Percentiles rank a stretch among this genome's conserved stretches.
These are phyloP conservation scores for Dittrichia graveolens DNA, from an alignment of 129 eudicot species.

Conservation along the genomic window DNA sequence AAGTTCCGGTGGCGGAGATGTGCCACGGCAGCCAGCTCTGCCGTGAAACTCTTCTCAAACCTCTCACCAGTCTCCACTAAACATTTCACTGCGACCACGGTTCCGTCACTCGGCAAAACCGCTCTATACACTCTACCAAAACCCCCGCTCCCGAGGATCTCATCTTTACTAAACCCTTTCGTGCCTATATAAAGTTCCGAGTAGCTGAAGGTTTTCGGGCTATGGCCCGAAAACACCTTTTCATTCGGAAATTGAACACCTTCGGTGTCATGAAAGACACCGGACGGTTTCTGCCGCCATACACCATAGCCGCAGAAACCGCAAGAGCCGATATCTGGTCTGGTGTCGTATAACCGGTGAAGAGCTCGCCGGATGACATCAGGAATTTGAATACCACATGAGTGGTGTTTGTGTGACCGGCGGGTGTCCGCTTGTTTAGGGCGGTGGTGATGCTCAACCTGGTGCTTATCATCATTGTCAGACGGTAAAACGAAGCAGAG, in stretches of 20 bases:
- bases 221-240: conserved; percentile 43
- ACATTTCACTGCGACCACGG: conserved; percentile 83
- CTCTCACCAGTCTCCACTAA: conserved; percentile 67
- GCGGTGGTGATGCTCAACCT: conserved; percentile 19
- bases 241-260: conserved; percentile 55
- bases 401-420: conserved; percentile 27
- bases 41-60: conserved; percentile 83
- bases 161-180: conserved; percentile 62
- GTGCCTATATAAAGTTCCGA: conserved; percentile 89
- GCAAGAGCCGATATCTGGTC: not conserved
- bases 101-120: conserved; percentile 84
- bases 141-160: conserved; percentile 85
- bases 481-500: conserved; percentile 61
- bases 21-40: conserved; percentile 93
- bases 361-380: conserved; percentile 32
- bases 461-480: conserved; percentile 39
- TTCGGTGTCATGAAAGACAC: conserved; percentile 57
- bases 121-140: conserved; percentile 82
- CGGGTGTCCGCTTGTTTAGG: conserved; percentile 2
- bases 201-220: conserved; percentile 75
- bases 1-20: conserved; percentile 92
- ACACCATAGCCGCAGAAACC: conserved; percentile 4
- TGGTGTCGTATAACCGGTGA: conserved; percentile 34
- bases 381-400: conserved; percentile 34
- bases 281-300: conserved; percentile 23